Evolutionary conservation across 2,329 filamentous ascomycete species (phyloP).

Genomic region (Neonectria sp.): DNA sequence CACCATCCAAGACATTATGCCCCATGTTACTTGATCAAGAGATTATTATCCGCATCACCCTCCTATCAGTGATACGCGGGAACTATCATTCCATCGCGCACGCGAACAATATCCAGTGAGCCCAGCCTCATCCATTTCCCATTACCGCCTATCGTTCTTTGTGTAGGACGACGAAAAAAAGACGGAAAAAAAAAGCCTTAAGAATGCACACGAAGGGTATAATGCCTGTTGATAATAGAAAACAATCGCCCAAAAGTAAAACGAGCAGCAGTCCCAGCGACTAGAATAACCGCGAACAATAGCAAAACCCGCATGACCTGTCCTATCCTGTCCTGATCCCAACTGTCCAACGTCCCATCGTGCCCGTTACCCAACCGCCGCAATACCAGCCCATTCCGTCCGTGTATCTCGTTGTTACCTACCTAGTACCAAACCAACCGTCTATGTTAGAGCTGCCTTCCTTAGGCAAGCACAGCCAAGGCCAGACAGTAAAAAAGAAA

Average conservation of each 20-base stretch:
- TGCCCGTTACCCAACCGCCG: slow-evolving; percentile 9
- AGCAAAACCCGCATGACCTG: slow-evolving; percentile 26
- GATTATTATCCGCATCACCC: slow-evolving; percentile 22
- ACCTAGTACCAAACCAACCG: slow-evolving; percentile 29
- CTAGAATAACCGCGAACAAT: slow-evolving; percentile 32
- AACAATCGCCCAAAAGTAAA: slow-evolving; percentile 34
- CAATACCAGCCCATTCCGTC: slow-evolving; percentile 9
- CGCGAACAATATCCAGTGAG: slow-evolving; percentile 7
- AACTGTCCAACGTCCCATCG: slow-evolving; percentile 8
- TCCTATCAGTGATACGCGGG: background rate
- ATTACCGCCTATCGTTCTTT: background rate
- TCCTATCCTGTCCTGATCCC: background rate
- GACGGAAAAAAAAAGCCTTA: slow-evolving; percentile 30
- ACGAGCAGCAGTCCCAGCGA: slow-evolving; percentile 28
- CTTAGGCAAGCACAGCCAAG: slow-evolving; percentile 22
- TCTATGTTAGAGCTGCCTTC: slow-evolving; percentile 40
- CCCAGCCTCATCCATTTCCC: background rate
- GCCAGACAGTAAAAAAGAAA: slow-evolving; percentile 15
- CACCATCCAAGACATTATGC: slow-evolving; percentile 1
- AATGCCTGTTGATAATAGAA: slow-evolving; percentile 49
- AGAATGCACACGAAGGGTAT: slow-evolving; percentile 50
- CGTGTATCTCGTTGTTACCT: slow-evolving; percentile 42
- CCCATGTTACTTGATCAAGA: slow-evolving; percentile 5
- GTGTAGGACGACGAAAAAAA: background rate
- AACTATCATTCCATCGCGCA: slow-evolving; percentile 14